These are phyloP conservation scores for Carex arenaria DNA, from an alignment of 202 grass and related monocot genomes.

Conservation along the genomic window DNA sequence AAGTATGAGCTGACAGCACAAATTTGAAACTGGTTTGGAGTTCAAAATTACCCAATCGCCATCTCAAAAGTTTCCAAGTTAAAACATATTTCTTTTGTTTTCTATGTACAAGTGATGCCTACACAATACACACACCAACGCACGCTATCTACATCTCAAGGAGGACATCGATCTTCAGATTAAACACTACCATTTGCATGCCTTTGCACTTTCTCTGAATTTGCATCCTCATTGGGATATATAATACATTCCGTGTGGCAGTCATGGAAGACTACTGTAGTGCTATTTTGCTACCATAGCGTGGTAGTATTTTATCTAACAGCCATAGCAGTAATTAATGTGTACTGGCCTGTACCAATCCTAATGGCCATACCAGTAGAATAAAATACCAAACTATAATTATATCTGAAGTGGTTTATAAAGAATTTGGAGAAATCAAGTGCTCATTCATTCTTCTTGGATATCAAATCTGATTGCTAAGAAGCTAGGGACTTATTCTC, in stretches of 20 bases:
- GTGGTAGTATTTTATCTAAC: too few relatives aligned
- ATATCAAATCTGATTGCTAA: too few relatives aligned
- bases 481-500: too few relatives aligned
- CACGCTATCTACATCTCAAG: conserved; percentile 25
- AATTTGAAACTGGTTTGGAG: neutral
- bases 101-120: conserved; percentile 38
- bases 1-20: neutral
- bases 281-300: too few relatives aligned
- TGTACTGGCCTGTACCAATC: too few relatives aligned
- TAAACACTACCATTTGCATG: conserved; percentile 25
- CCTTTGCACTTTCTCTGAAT: conserved; percentile 25
- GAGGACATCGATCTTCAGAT: conserved; percentile 34
- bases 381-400: too few relatives aligned
- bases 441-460: too few relatives aligned
- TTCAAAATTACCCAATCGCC: neutral
- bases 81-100: neutral
- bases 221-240: conserved; percentile 7
- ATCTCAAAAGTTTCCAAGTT: neutral
- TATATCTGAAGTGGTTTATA: too few relatives aligned
- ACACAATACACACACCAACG: conserved; percentile 19
- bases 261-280: neutral
- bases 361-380: too few relatives aligned
- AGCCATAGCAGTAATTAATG: too few relatives aligned
- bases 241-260: conserved; percentile 22
- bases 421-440: too few relatives aligned